Percentiles rank a stretch among this genome's conserved stretches.
Evolutionary conservation across 2,329 filamentous ascomycete genomes (phyloP).

Genomic region (Pseudophaeomoniella oleicola): DNA sequence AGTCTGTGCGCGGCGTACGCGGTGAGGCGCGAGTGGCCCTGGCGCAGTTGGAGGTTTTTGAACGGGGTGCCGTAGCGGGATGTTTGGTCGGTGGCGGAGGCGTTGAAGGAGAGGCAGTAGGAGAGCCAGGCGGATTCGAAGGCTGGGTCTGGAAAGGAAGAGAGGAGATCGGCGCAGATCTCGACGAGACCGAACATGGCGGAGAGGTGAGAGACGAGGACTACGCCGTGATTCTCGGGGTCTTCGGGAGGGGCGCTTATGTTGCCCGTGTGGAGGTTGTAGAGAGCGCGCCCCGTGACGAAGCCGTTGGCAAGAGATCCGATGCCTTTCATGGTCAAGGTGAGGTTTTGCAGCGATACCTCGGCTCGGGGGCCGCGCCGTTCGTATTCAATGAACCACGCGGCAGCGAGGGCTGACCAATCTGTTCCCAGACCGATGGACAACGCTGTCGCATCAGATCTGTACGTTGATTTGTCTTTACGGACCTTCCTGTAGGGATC

Average conservation of each 20-base stretch:
- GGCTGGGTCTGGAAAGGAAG: slow-evolving; percentile 27
- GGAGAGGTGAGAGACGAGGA: slow-evolving; percentile 40
- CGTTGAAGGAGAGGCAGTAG: not conserved
- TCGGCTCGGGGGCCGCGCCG: slow-evolving; percentile 26
- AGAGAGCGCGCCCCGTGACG: slow-evolving; percentile 40
- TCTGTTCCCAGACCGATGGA: slow-evolving; percentile 44
- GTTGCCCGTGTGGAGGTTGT: slow-evolving; percentile 34
- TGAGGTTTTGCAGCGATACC: not conserved
- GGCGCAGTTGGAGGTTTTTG: slow-evolving; percentile 37
- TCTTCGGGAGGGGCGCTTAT: slow-evolving; percentile 20
- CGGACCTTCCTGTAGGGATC: slow-evolving; percentile 47
- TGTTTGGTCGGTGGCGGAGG: not conserved
- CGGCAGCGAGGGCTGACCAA: slow-evolving; percentile 41
- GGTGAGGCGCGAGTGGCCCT: slow-evolving; percentile 44
- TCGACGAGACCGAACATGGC: slow-evolving; percentile 46
- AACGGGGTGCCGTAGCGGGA: slow-evolving; percentile 19
- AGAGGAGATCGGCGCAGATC: slow-evolving; percentile 41
- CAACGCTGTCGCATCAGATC: slow-evolving; percentile 22
- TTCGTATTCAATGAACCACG: slow-evolving; percentile 48
- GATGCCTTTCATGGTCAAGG: slow-evolving; percentile 34
- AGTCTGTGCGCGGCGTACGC: slow-evolving; percentile 35
- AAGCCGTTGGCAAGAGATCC: slow-evolving; percentile 43
- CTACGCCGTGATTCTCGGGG: slow-evolving; percentile 34
- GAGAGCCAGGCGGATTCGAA: not conserved
- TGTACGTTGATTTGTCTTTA: slow-evolving; percentile 34